Percentiles rank a stretch among this genome's conserved stretches.
Conservation (phyloP, 805 yeast species). For the Pichia insulana region DNA sequence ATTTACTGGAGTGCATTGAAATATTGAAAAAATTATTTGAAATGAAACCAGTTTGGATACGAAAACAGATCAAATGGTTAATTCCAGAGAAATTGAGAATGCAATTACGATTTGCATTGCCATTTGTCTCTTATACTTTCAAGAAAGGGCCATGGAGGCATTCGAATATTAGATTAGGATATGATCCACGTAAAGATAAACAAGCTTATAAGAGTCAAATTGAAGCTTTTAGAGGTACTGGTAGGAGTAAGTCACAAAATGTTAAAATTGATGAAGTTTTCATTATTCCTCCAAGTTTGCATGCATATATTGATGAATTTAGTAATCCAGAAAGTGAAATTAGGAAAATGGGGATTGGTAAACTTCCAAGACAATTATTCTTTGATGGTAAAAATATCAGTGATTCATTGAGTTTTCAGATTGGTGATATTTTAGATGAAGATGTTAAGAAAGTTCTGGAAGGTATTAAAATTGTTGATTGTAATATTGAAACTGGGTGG, state of each 20-base stretch:
- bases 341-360: slow-evolving; percentile 16
- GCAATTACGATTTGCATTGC: slow-evolving; percentile 65
- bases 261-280: slow-evolving; percentile 17
- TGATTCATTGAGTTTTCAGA: slow-evolving; percentile 59
- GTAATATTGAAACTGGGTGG: slow-evolving; percentile 77
- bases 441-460: slow-evolving; percentile 42
- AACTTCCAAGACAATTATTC: slow-evolving; percentile 39
- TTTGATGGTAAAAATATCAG: slow-evolving; percentile 73
- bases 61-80: slow-evolving; percentile 57
- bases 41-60: slow-evolving; percentile 75
- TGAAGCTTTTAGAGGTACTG: slow-evolving; percentile 57
- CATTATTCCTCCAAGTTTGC: slow-evolving; percentile 22
- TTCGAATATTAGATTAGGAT: slow-evolving; percentile 68
- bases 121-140: slow-evolving; percentile 73
- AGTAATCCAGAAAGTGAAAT: slow-evolving; percentile 18
- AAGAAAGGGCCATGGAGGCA: slow-evolving; percentile 95
- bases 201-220: slow-evolving; percentile 64
- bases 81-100: slow-evolving; percentile 38
- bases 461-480: slow-evolving; percentile 30
- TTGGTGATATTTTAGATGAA: slow-evolving; percentile 69
- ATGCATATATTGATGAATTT: slow-evolving; percentile 14
- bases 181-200: slow-evolving; percentile 57
- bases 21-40: slow-evolving; percentile 45
- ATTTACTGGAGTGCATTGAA: slow-evolving; percentile 36
- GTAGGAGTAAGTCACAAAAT: slow-evolving; percentile 9